Percentiles rank a stretch among this genome's conserved stretches.
phyloP scores from a whole-genome alignment of 148 eudicot species.

The Persicaria maculosa region DNA sequence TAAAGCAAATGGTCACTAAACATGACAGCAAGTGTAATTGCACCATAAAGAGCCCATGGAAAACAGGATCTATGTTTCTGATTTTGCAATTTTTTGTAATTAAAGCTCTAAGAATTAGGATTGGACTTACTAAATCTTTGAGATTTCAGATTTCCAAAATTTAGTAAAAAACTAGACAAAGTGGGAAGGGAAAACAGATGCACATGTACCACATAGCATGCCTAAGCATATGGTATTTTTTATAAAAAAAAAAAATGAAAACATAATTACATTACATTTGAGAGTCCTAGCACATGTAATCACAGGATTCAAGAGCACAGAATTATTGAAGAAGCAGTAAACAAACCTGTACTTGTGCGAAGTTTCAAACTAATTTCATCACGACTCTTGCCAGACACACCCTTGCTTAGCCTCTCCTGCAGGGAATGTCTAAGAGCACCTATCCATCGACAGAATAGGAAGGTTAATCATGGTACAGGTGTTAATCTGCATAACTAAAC shows the following conservation, averaged over 20 bases:
- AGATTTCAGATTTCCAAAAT: neutral
- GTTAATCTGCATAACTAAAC: neutral
- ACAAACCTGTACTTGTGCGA: conserved; percentile 74
- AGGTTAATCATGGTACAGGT: neutral
- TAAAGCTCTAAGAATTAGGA: neutral
- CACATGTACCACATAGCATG: neutral
- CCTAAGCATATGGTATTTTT: neutral
- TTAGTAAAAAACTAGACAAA: neutral
- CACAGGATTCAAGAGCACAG: neutral
- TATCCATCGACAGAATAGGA: conserved; percentile 24
- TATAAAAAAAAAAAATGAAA: neutral
- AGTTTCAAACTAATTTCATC: conserved; percentile 88
- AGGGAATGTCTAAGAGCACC: conserved; percentile 97
- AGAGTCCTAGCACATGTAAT: neutral
- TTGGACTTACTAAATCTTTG: neutral
- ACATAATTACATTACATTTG: neutral
- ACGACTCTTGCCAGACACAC: conserved; percentile 61
- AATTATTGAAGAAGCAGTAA: neutral
- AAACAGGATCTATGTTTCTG: neutral
- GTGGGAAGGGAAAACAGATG: neutral
- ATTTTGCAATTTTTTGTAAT: neutral
- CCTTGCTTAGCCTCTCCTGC: conserved; percentile 90
- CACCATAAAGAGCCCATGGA: neutral
- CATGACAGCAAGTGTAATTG: neutral
- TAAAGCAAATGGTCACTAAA: neutral